Conservation (phyloP, 176 grass and related monocot genomes). For the Oryza brachyantha region DNA sequence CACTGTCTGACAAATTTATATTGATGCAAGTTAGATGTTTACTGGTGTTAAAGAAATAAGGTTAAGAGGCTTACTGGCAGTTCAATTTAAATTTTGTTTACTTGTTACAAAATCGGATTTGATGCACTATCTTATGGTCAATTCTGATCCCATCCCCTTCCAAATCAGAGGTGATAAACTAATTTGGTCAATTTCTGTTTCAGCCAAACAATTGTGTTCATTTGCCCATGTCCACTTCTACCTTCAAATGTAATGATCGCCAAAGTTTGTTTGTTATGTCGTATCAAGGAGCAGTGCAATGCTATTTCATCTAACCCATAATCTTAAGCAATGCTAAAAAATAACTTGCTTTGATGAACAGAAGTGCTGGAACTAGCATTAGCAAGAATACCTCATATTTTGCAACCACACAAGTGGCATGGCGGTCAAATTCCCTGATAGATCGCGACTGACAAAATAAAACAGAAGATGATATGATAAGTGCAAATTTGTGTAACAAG, state of each 20-base stretch:
- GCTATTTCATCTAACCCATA: not conserved
- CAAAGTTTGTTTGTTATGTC: not conserved
- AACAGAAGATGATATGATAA: conserved; percentile 10
- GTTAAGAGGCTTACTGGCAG: not conserved
- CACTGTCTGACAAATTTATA: conserved; percentile 59
- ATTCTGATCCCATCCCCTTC: not conserved
- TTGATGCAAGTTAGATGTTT: not conserved
- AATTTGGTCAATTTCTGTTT: not conserved
- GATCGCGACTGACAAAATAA: conserved; percentile 58
- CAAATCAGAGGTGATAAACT: not conserved
- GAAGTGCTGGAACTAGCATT: not conserved
- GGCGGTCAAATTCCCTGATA: conserved; percentile 83
- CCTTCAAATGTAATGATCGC: not conserved
- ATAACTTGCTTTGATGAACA: not conserved
- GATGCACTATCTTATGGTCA: conserved; percentile 8
- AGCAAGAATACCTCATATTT: conserved; percentile 83
- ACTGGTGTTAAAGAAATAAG: not conserved
- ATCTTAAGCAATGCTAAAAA: not conserved
- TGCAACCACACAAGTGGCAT: conserved; percentile 84
- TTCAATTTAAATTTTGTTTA: not conserved
- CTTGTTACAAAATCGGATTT: not conserved
- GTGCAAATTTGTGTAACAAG: not conserved
- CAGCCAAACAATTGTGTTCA: not conserved
- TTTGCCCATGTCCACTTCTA: not conserved
- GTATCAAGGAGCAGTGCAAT: not conserved